These are phyloP conservation scores for Styphnolobium japonicum DNA, from an alignment of 306 rosid species.

Conservation along the genomic window DNA sequence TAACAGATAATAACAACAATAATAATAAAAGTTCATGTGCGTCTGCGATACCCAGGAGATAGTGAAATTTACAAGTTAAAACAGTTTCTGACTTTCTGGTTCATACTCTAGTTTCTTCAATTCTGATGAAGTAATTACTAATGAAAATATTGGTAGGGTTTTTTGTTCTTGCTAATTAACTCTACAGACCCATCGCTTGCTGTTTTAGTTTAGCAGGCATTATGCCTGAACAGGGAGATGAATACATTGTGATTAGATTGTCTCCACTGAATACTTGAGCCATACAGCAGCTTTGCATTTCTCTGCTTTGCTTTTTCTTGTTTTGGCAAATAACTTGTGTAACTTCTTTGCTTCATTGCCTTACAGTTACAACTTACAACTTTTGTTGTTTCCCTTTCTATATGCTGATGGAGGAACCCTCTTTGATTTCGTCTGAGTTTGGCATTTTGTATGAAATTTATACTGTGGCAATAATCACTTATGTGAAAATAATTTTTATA, in stretches of 20 bases:
- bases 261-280: constrained; percentile 16
- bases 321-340: background rate
- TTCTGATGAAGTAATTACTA: background rate
- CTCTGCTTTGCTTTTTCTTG: background rate
- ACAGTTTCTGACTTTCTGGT: constrained; percentile 9
- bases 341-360: constrained; percentile 4
- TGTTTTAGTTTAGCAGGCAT: constrained; percentile 15
- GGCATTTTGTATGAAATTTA: background rate
- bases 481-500: too few relatives aligned
- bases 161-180: background rate
- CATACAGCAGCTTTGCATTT: background rate
- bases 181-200: background rate
- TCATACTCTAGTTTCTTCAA: background rate
- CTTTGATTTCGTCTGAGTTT: background rate
- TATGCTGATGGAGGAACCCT: background rate
- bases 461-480: background rate
- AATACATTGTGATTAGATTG: constrained; percentile 18
- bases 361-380: background rate
- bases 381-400: background rate
- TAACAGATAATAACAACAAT: background rate
- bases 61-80: constrained; percentile 10
- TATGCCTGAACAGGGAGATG: background rate
- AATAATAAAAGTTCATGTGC: too few relatives aligned
- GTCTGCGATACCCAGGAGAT: background rate
- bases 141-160: background rate